Evolutionary conservation across 108 stramenopile genomes (phyloP).

Genomic region (Nitzschia sp.): DNA sequence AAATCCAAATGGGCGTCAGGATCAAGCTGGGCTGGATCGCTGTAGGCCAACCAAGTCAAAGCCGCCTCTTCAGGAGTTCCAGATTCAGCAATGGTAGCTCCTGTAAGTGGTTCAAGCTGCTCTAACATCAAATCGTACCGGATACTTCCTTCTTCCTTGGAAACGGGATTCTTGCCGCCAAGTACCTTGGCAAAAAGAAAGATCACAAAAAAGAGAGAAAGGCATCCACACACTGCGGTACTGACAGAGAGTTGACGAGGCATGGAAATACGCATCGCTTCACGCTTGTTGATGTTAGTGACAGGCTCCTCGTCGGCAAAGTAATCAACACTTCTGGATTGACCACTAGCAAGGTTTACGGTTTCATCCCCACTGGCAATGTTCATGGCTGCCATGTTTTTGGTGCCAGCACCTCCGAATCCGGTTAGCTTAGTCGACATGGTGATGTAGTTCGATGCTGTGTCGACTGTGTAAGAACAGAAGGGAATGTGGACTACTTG

Average conservation of each 20-base stretch:
- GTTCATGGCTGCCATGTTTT: neutral
- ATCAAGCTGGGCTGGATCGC: conserved; percentile 5
- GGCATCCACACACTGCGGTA: neutral
- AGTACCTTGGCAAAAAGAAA: conserved; percentile 1
- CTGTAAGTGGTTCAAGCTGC: conserved; percentile 7
- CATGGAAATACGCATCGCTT: conserved; percentile 4
- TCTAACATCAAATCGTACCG: neutral
- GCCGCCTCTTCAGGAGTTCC: conserved; percentile 15
- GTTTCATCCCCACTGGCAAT: conserved; percentile 3
- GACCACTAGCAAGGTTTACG: neutral
- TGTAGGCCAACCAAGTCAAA: conserved; percentile 14
- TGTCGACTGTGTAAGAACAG: too few species aligned
- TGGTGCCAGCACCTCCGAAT: neutral
- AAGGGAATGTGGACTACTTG: too few species aligned
- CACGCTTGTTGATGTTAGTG: conserved; percentile 3
- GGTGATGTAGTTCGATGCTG: neutral
- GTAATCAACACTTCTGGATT: conserved; percentile 7
- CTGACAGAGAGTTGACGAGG: conserved; percentile 7
- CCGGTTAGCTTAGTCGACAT: conserved; percentile 14
- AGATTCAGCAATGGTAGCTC: neutral
- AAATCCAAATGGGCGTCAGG: conserved; percentile 8
- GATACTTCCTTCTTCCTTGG: neutral
- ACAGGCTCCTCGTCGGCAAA: conserved; percentile 13
- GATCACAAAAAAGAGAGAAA: neutral
- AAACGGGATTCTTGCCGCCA: neutral